These are phyloP conservation scores for Paxillus involutus DNA, from an alignment of 768 basidiomycete genomes.

Conservation along the genomic window DNA sequence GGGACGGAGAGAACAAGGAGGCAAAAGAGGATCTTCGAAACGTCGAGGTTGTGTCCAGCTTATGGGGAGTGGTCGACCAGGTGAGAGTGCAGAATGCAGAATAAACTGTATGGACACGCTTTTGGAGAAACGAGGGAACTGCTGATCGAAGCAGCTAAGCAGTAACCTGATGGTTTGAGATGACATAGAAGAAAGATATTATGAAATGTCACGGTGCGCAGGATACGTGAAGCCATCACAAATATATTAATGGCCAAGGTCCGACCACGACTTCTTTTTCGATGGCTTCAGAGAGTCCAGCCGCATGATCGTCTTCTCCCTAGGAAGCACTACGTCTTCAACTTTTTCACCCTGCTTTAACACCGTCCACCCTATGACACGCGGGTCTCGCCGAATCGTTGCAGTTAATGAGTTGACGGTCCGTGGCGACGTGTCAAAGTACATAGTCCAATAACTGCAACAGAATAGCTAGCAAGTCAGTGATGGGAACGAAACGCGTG, in stretches of 20 bases:
- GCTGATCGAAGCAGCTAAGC: no score
- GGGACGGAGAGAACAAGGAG: conserved; percentile 45
- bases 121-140: background rate
- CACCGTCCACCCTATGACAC: conserved; percentile 80
- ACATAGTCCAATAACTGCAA: conserved; percentile 83
- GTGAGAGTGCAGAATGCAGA: conserved; percentile 22
- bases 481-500: background rate
- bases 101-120: background rate
- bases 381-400: conserved; percentile 75
- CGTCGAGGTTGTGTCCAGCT: conserved; percentile 38
- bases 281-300: conserved; percentile 23
- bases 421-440: conserved; percentile 83
- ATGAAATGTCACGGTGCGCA: no score
- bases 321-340: conserved; percentile 61
- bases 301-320: conserved; percentile 42
- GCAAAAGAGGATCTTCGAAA: conserved; percentile 39
- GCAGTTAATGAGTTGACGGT: conserved; percentile 63
- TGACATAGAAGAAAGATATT: no score
- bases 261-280: conserved; percentile 28
- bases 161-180: no score
- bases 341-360: conserved; percentile 75
- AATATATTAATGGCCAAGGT: background rate
- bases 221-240: no score
- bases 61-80: conserved; percentile 38
- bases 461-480: conserved; percentile 5